Conservation (phyloP, 345 rosid genomes). For the Populus simonii region DNA sequence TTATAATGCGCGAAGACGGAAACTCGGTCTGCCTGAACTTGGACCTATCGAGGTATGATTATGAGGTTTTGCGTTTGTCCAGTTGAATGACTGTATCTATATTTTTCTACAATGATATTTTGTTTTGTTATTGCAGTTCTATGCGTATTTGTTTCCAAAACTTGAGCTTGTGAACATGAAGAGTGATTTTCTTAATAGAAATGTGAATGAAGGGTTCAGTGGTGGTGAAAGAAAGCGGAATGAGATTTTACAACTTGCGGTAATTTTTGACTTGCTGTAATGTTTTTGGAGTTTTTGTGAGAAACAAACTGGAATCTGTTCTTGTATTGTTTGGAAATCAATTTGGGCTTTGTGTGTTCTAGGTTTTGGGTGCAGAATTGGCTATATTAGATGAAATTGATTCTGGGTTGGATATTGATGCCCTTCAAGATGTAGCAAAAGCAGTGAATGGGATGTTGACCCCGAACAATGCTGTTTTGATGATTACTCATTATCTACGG, state of each 20-base stretch:
- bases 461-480: slow-evolving; percentile 74
- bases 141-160: slow-evolving; percentile 65
- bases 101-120: background rate
- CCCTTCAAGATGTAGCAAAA: slow-evolving; percentile 83
- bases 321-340: background rate
- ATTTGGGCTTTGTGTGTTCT: background rate
- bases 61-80: background rate
- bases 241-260: slow-evolving; percentile 94
- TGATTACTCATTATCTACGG: slow-evolving; percentile 88
- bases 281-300: background rate
- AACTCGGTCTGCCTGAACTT: slow-evolving; percentile 77
- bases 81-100: background rate
- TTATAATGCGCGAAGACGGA: slow-evolving; percentile 78
- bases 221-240: slow-evolving; percentile 98
- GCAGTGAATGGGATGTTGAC: slow-evolving; percentile 90
- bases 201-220: slow-evolving; percentile 98
- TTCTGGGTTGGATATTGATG: slow-evolving; percentile 95
- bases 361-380: slow-evolving; percentile 91
- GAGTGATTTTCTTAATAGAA: slow-evolving; percentile 85
- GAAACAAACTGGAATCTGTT: background rate
- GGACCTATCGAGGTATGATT: slow-evolving; percentile 74
- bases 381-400: slow-evolving; percentile 95
- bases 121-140: slow-evolving; percentile 63
- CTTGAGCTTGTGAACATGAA: slow-evolving; percentile 85
- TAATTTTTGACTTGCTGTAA: slow-evolving; percentile 12